A percentile compares a stretch with the other conserved stretches of the same genome.
Evolutionary conservation across 1,284 basidiomycete genomes (phyloP).

Genomic region (Marasmius sp.): DNA sequence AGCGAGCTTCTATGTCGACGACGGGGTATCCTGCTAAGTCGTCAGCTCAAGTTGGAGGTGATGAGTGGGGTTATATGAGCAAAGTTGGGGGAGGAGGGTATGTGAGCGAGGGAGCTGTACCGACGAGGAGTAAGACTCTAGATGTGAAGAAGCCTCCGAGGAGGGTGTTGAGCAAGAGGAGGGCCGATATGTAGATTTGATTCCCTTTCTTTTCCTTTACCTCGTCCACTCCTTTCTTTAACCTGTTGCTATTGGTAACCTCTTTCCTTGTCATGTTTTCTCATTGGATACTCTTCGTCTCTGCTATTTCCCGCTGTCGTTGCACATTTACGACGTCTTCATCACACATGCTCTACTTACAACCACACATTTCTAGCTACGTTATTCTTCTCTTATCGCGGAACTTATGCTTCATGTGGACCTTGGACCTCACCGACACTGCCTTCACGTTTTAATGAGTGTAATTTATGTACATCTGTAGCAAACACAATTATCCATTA

Average conservation of each 20-base stretch:
- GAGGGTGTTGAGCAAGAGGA: constrained; percentile 16
- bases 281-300: background rate
- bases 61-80: background rate
- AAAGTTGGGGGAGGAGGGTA: background rate
- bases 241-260: background rate
- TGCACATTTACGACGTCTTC: too few relatives aligned
- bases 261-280: background rate
- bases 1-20: background rate
- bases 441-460: too few relatives aligned
- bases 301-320: too few relatives aligned
- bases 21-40: background rate
- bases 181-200: background rate
- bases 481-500: too few relatives aligned
- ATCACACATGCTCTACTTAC: too few relatives aligned
- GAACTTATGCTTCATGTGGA: too few relatives aligned
- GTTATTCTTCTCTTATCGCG: too few relatives aligned
- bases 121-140: background rate
- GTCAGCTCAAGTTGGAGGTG: background rate
- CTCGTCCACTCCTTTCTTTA: background rate
- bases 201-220: background rate
- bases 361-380: too few relatives aligned
- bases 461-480: too few relatives aligned
- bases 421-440: too few relatives aligned
- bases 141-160: constrained; percentile 12
- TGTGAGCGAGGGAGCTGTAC: background rate